These are phyloP conservation scores for Pseudogymnoascus verrucosus DNA, from an alignment of 2,329 filamentous ascomycete species.

Conservation along the genomic window DNA sequence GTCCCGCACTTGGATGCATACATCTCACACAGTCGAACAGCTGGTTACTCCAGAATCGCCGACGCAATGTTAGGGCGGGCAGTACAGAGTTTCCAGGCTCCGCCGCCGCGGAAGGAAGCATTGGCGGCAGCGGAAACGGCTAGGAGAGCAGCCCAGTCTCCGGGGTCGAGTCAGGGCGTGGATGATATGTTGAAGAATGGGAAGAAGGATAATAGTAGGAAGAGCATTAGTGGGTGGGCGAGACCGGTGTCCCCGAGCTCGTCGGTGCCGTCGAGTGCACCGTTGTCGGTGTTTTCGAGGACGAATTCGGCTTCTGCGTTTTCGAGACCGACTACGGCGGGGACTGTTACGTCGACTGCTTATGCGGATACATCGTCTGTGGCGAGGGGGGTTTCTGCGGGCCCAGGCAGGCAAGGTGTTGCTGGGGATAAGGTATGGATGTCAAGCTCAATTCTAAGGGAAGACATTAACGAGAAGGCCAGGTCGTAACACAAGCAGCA, in stretches of 20 bases:
- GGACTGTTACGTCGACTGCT: neutral
- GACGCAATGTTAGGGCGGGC: constrained; percentile 29
- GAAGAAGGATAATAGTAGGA: neutral
- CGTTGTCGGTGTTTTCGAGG: neutral
- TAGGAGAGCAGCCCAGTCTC: neutral
- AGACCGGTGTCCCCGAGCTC: constrained; percentile 23
- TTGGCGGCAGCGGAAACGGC: constrained; percentile 3
- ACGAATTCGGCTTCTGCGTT: neutral
- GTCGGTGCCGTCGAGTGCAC: neutral
- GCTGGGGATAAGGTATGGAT: neutral
- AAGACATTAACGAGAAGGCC: neutral
- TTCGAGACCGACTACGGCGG: constrained; percentile 23
- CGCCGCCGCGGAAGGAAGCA: constrained; percentile 19
- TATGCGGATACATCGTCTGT: neutral
- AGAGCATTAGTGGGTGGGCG: constrained; percentile 6
- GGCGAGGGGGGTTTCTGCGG: neutral
- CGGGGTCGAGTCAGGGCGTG: neutral
- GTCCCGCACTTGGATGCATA: constrained; percentile 11
- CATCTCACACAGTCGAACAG: constrained; percentile 17
- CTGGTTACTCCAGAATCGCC: constrained; percentile 24
- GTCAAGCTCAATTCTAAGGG: neutral
- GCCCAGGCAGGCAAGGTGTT: neutral
- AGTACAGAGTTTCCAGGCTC: constrained; percentile 16
- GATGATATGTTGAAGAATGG: constrained; percentile 7
- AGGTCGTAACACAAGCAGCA: neutral